These are phyloP conservation scores for Suillus paluster DNA, from an alignment of 768 basidiomycete genomes.

Conservation along the genomic window DNA sequence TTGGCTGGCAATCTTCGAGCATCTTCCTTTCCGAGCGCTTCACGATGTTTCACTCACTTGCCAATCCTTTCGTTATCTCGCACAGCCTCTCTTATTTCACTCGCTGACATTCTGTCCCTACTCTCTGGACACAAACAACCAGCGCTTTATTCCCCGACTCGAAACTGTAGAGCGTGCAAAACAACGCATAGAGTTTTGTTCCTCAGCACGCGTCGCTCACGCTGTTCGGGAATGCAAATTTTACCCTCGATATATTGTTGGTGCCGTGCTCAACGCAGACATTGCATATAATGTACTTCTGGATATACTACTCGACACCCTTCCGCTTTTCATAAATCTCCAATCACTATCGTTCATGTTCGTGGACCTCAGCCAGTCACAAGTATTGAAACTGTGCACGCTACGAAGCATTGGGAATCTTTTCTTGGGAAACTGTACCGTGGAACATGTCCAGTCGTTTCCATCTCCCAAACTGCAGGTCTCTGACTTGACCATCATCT, in stretches of 20 bases:
- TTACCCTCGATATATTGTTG: constrained; percentile 10
- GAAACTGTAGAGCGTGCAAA: constrained; percentile 6
- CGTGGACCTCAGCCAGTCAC: constrained; percentile 6
- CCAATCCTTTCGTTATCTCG: constrained; percentile 8
- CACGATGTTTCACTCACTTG: constrained; percentile 10
- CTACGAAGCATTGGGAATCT: constrained; percentile 1
- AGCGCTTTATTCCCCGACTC: not conserved
- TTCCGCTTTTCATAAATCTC: constrained; percentile 10
- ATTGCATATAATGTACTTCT: not conserved
- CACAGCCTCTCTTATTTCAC: constrained; percentile 12
- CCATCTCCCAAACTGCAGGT: not conserved
- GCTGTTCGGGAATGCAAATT: constrained; percentile 11
- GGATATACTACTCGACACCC: constrained; percentile 7
- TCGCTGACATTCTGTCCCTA: constrained; percentile 12
- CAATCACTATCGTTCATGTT: constrained; percentile 9
- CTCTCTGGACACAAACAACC: constrained; percentile 3
- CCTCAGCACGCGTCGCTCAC: constrained; percentile 8
- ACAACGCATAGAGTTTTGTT: constrained; percentile 7
- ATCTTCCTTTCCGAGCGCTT: not conserved
- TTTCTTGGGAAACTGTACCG: constrained; percentile 4
- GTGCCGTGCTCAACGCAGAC: not conserved
- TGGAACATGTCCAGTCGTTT: not conserved
- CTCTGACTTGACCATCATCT: constrained; percentile 2
- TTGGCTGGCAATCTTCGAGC: constrained; percentile 8
- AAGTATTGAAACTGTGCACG: constrained; percentile 5